Conservation (phyloP, 495 filamentous ascomycete species). For the Hypoxylon perforatum region DNA sequence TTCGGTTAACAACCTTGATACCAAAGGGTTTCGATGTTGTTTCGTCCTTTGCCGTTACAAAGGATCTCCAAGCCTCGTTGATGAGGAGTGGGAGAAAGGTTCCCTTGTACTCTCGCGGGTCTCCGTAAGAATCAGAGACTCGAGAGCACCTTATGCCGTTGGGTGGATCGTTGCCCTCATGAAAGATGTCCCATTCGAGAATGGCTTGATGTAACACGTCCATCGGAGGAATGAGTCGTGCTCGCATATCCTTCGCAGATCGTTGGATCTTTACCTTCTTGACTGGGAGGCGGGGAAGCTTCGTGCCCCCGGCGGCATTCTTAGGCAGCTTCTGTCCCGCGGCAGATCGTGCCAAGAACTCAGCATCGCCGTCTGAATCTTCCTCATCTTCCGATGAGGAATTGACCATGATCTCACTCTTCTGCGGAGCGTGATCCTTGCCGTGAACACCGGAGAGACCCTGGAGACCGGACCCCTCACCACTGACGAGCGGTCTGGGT, state of each 20-base stretch:
- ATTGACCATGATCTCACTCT: constrained; percentile 89
- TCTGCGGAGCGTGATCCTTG: constrained; percentile 78
- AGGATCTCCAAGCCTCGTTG: constrained; percentile 95
- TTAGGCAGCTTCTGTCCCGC: constrained; percentile 57
- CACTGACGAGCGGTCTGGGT: constrained; percentile 67
- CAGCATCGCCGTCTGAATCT: constrained; percentile 67
- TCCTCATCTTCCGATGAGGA: constrained; percentile 81
- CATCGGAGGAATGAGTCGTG: constrained; percentile 89
- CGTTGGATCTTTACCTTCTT: constrained; percentile 81
- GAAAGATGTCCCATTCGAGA: constrained; percentile 93
- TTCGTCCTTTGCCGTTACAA: constrained; percentile 90
- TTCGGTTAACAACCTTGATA: constrained; percentile 83
- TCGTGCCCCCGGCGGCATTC: constrained; percentile 55
- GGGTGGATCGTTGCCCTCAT: constrained; percentile 84
- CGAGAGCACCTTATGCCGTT: constrained; percentile 74
- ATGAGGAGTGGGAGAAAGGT: constrained; percentile 92
- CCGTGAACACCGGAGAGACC: constrained; percentile 78
- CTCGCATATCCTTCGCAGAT: constrained; percentile 91
- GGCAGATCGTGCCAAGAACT: constrained; percentile 52
- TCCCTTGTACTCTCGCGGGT: constrained; percentile 81
- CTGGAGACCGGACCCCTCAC: constrained; percentile 81
- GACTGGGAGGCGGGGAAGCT: constrained; percentile 72
- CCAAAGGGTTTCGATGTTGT: constrained; percentile 79
- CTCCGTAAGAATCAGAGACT: constrained; percentile 80
- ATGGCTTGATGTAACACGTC: constrained; percentile 85